These are phyloP conservation scores for Triticum dicoccoides DNA, from an alignment of 176 grass and related monocot genomes.

Conservation along the genomic window DNA sequence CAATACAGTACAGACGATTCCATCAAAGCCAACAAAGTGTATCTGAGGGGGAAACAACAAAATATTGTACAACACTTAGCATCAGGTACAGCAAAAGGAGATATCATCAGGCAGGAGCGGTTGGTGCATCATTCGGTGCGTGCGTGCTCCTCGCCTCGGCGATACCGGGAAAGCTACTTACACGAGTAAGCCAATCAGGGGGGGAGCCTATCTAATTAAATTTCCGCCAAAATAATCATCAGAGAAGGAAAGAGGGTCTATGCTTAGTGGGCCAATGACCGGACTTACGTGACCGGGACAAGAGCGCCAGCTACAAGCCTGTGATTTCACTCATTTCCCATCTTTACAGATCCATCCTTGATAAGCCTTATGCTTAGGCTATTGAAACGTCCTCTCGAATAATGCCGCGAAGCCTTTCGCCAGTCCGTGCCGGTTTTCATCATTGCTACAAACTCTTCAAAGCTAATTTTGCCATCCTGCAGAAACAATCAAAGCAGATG, in stretches of 20 bases:
- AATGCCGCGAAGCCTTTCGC: slow-evolving; percentile 84
- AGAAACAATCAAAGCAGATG: not conserved
- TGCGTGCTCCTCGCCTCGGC: slow-evolving; percentile 3
- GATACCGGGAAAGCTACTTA: slow-evolving; percentile 47
- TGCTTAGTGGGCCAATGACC: slow-evolving; percentile 27
- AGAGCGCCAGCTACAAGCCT: slow-evolving; percentile 19
- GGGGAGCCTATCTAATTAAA: slow-evolving; percentile 41
- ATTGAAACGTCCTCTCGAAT: slow-evolving; percentile 83
- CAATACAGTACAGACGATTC: not conserved
- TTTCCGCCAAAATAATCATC: slow-evolving; percentile 62
- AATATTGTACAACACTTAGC: slow-evolving; percentile 50
- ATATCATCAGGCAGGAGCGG: slow-evolving; percentile 8
- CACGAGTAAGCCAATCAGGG: slow-evolving; percentile 52
- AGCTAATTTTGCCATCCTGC: slow-evolving; percentile 89
- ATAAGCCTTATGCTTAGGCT: slow-evolving; percentile 75
- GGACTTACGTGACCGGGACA: slow-evolving; percentile 12
- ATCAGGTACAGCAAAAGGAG: slow-evolving; percentile 32
- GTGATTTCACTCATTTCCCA: slow-evolving; percentile 51
- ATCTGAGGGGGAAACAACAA: slow-evolving; percentile 34
- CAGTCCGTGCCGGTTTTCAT: slow-evolving; percentile 94
- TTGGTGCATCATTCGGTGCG: slow-evolving; percentile 32
- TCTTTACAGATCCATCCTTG: slow-evolving; percentile 78
- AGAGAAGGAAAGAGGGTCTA: slow-evolving; percentile 28
- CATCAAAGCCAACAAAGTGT: slow-evolving; percentile 36
- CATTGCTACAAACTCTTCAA: slow-evolving; percentile 80